Evolutionary conservation across 2,329 filamentous ascomycete species (phyloP), one percentile per base, ranked within the genome.

Genomic region (Aspergillus arachidicola): DNA sequence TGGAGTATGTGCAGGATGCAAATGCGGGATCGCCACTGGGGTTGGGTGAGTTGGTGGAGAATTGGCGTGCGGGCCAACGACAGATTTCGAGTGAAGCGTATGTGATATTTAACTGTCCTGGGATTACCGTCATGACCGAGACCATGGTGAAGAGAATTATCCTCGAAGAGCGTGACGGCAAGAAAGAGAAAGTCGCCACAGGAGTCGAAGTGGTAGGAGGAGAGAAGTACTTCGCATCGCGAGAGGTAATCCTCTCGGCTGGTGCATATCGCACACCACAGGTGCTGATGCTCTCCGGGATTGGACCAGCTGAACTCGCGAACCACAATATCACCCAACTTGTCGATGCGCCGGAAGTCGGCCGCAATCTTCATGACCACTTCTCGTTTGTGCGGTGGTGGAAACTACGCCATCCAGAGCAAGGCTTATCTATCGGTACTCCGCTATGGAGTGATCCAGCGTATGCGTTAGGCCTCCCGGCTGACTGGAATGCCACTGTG

Each of bases 401-500:
- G 54, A 58, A 58, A 21, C 36, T 58, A 0, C 45, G 34, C 4
- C 55, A 58, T 41, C 55, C 55, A 2, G 55, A 62, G 36, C 14
- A 30, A 30, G 45, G 60, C 6, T 45, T 48, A 14, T 60, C 59
- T 2, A 54, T 60, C 6, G 59, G 59, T 7, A 56, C 79, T 43
- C 72, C 77, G 3, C 58, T 76, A 10, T 80, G 79, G 62, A 68
- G 62, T 1, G 66, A 76, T 56, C 75, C 77, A 0, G 75, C 79
- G 23, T 82, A 80, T 63, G 59, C 66, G 1, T 63, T 75, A 48
- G 80, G 79, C 0, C 64, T 71, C 4, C 79, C 79, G 0, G 59
- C 71, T 51, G 78, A 82, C 66, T 82, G 78, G 67, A 69, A 79
- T 14, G 74, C 76, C 21, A 67, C 58, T 10, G 26, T 57, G 6